Conservation (phyloP, 2,329 filamentous ascomycete genomes). For the Fusarium camptoceras region DNA sequence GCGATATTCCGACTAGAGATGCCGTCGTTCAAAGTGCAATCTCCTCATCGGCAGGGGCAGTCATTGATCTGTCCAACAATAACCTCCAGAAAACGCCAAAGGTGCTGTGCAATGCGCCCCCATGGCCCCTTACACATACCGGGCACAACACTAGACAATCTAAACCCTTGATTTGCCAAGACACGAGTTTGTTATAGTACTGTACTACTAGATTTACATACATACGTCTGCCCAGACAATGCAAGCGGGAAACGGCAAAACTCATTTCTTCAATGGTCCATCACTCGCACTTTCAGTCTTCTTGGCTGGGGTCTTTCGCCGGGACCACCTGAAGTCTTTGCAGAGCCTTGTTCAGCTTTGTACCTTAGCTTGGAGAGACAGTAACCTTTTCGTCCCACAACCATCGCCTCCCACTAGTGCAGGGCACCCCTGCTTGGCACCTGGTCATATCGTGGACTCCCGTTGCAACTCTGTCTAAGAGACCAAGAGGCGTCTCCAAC, state of each 20-base stretch:
- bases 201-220: slow-evolving; percentile 3
- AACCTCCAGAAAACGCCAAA: slow-evolving; percentile 22
- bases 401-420: slow-evolving; percentile 9
- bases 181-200: neutral
- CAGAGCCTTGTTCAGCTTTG: slow-evolving; percentile 23
- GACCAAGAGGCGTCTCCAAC: slow-evolving; percentile 8
- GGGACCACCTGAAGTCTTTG: slow-evolving; percentile 26
- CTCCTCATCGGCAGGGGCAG: slow-evolving; percentile 20
- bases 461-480: slow-evolving; percentile 23
- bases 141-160: neutral
- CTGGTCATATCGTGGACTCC: slow-evolving; percentile 4
- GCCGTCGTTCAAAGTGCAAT: slow-evolving; percentile 13
- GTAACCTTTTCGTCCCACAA: slow-evolving; percentile 27
- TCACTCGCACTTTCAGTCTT: slow-evolving; percentile 11
- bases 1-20: slow-evolving; percentile 1
- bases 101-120: neutral
- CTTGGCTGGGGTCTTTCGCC: slow-evolving; percentile 21
- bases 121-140: neutral
- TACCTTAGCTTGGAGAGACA: slow-evolving; percentile 18
- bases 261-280: neutral
- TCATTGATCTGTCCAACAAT: slow-evolving; percentile 17
- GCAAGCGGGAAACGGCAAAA: slow-evolving; percentile 28
- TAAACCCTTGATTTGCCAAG: slow-evolving; percentile 21
- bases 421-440: slow-evolving; percentile 19
- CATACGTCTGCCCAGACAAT: slow-evolving; percentile 35